Evolutionary conservation across 2,329 filamentous ascomycete species (phyloP).

Genomic region (Neurospora sp.): DNA sequence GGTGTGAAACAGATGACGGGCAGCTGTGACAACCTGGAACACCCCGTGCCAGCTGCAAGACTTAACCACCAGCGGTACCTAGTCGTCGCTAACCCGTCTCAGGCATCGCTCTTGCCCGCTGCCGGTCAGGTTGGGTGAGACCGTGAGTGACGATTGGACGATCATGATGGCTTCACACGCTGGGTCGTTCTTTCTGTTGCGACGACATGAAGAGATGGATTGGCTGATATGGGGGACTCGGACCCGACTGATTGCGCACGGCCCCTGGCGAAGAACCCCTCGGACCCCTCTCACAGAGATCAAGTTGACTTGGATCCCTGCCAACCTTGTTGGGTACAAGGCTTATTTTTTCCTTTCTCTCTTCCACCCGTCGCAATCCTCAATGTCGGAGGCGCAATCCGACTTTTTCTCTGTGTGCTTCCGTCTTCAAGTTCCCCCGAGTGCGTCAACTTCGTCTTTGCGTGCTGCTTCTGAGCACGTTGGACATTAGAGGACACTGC

Average conservation of each 20-base stretch:
- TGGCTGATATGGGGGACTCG: not conserved
- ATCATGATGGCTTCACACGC: not conserved
- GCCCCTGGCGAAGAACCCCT: not conserved
- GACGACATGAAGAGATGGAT: not conserved
- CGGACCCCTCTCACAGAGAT: not conserved
- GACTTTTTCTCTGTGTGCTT: not conserved
- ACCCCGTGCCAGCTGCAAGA: not conserved
- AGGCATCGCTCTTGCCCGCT: not conserved
- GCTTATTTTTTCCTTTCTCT: not conserved
- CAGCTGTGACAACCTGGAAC: not conserved
- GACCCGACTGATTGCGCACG: not conserved
- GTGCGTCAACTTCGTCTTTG: not conserved
- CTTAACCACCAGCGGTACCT: not conserved
- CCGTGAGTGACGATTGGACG: not conserved
- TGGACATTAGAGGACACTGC: not conserved
- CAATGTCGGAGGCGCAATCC: not conserved
- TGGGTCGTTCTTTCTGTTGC: not conserved
- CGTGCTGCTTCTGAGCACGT: not conserved
- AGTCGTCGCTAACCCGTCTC: not conserved
- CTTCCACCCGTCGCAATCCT: not conserved
- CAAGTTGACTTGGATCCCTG: not conserved
- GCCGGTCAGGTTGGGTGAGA: not conserved
- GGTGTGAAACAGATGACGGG: not conserved
- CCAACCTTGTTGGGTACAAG: not conserved
- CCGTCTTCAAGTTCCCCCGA: not conserved